Evolutionary conservation across 2,329 filamentous ascomycete genomes (phyloP).

Genomic region (Rugonectria rugulosa): DNA sequence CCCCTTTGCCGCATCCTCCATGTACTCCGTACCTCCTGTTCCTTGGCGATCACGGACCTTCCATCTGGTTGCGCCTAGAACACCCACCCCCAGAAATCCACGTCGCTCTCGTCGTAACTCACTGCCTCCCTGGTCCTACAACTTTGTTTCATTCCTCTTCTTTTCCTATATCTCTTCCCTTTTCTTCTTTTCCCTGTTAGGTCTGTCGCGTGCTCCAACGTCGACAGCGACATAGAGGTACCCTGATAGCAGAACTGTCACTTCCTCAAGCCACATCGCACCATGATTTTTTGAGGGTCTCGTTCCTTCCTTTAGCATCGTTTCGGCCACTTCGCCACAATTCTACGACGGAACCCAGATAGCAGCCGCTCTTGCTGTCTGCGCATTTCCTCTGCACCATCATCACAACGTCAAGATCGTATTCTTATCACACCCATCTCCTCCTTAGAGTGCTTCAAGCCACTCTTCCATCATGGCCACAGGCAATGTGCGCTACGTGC

Average conservation of each 20-base stretch:
- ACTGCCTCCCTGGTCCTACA: slow-evolving; percentile 4
- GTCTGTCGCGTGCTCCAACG: slow-evolving; percentile 8
- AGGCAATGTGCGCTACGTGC: slow-evolving; percentile 76
- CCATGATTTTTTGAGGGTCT: slow-evolving; percentile 17
- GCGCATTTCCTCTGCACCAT: slow-evolving; percentile 32
- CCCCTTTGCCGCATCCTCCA: slow-evolving; percentile 2
- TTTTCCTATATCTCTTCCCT: background rate
- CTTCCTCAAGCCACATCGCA: background rate
- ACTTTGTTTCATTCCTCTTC: slow-evolving; percentile 14
- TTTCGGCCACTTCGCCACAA: slow-evolving; percentile 17
- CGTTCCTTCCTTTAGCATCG: background rate
- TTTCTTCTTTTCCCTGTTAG: background rate
- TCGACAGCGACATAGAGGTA: slow-evolving; percentile 5
- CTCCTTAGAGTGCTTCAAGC: slow-evolving; percentile 24
- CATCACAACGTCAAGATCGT: slow-evolving; percentile 24
- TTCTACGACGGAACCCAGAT: slow-evolving; percentile 4
- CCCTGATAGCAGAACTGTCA: slow-evolving; percentile 9
- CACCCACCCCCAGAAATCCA: slow-evolving; percentile 12
- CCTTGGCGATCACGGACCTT: slow-evolving; percentile 32
- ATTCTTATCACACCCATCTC: slow-evolving; percentile 18
- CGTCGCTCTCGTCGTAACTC: background rate
- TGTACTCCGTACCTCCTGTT: slow-evolving; percentile 28
- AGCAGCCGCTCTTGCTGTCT: slow-evolving; percentile 7
- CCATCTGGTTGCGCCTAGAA: background rate
- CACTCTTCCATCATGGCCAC: slow-evolving; percentile 62